Base-by-base conservation (phyloP, 306 rosid species). In the Cucurbita maxima region DNA sequence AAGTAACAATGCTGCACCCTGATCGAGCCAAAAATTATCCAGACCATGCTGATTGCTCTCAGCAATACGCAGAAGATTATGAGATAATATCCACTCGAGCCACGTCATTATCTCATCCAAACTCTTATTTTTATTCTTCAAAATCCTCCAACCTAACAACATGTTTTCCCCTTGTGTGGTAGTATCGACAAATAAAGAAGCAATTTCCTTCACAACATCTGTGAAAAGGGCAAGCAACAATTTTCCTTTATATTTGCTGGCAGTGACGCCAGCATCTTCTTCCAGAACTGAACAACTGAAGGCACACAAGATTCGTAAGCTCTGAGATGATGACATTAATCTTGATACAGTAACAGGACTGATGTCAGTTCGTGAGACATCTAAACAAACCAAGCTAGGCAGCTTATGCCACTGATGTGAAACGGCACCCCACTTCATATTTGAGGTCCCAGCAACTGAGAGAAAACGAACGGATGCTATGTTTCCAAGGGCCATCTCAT, bases 81-180 rank as follows among this genome's bases (percentile, higher is more conserved):
- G 97, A 75, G 99, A 95, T 59, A 95, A 86, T 81, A 95, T 95
- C 99, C 99, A 95, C 84, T 95, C 99, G 53, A 95, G 87, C 99
- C 99, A 95, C 71, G 77, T 85, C 95, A 95, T 89, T 57, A 86
- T 86, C 81, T 95, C 96, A 50, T 87, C 86, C 70, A 89, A 80
- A 81, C 72, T 89, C 76, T 87, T 95, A 72, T 81, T 91, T 72
- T 82, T 86, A 70, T 74, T 89, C 81, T 75, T 81, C 57, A 77
- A 79, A 55, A 73, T 86, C 86, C 85, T 89, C 99, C 99, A 95
- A 77, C 91, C 90, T 79, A 91, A 84, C 83, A 91, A 88, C 83
- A 91, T 87, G 76, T 88, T 89, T 57, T 87, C 88, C 48, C 90
- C 93, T 52, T 84, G 80, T 75, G 74, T 87, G 47, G 88, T 77